Base-by-base conservation (phyloP, 2,329 filamentous ascomycete genomes). In the Stylonectria norvegica region DNA sequence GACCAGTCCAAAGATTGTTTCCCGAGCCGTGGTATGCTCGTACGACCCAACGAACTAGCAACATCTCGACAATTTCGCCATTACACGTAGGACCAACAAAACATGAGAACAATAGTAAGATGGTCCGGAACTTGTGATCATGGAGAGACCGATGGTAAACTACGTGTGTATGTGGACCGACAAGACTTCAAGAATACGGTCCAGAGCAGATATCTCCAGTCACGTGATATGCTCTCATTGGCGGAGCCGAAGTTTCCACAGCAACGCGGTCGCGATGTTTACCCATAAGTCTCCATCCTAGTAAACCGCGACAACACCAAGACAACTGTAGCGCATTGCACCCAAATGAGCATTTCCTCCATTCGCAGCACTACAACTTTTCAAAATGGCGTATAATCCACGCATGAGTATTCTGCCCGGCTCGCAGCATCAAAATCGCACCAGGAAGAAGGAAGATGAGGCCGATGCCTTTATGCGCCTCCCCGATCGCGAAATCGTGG, bases 401-500 rank as follows among this genome's bases (percentile, higher is more conserved):
- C 67, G 78, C 52, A 78, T 78, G 75, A 80, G 76, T 59, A 81
- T 81, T 56, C 70, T 80, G 41, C 77, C 77, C 25, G 60, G 67
- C 34, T 61, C 67, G 58, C 72, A 75, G 59, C 69, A 75, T 43
- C 64, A 67, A 33, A 69, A 70, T 49, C 75, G 75, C 39, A 64
- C 70, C 42, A 73, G 76, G 55, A 78, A 77, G 58, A 79, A 78
- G 59, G 76, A 79, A 49, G 76, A 80, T 20, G 73, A 79, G 41
- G 71, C 75, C 38, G 75, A 79, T 58, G 74, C 76, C 39, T 75
- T 78, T 54, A 79, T 81, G 70, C 71, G 74, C 39, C 70, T 81
- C 41, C 72, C 77, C 6, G 80, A 81, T 63, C 75, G 74, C 57
- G 93, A 98, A 65, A 96, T 98, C 47, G 91, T 91, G 54, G 89